Percentiles rank a stretch among this genome's conserved stretches.
Evolutionary conservation across 106 monocot species (phyloP).

Genomic region (Allium fistulosum): DNA sequence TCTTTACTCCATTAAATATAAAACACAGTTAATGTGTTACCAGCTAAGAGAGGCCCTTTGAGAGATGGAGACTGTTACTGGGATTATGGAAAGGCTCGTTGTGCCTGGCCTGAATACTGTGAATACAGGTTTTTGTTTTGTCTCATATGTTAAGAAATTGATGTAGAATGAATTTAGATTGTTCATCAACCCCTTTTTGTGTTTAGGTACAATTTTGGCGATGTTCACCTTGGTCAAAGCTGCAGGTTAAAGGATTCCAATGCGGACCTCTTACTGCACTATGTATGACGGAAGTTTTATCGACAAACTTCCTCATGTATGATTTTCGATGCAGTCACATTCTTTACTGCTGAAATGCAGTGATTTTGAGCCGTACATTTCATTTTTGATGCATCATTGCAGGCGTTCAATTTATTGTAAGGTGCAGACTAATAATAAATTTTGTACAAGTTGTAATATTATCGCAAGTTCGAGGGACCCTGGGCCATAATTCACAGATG

Average conservation of each 20-base stretch:
- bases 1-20: background rate
- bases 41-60: slow-evolving; percentile 82
- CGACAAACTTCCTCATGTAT: no score
- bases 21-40: background rate
- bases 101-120: slow-evolving; percentile 94
- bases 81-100: slow-evolving; percentile 99
- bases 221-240: slow-evolving; percentile 95
- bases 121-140: slow-evolving; percentile 73
- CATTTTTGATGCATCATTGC: no score
- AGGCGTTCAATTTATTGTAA: no score
- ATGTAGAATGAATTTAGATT: background rate
- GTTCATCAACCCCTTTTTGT: no score
- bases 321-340: no score
- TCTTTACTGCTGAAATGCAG: no score
- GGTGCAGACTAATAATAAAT: no score
- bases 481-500: no score
- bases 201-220: slow-evolving; percentile 86
- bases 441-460: no score
- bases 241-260: slow-evolving; percentile 78
- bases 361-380: no score
- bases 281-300: slow-evolving; percentile 18
- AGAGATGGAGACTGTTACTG: slow-evolving; percentile 91
- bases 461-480: no score
- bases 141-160: background rate
- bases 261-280: slow-evolving; percentile 58